phyloP scores from a whole-genome alignment of 148 eudicot species.

The Rhododendron griersonianum region DNA sequence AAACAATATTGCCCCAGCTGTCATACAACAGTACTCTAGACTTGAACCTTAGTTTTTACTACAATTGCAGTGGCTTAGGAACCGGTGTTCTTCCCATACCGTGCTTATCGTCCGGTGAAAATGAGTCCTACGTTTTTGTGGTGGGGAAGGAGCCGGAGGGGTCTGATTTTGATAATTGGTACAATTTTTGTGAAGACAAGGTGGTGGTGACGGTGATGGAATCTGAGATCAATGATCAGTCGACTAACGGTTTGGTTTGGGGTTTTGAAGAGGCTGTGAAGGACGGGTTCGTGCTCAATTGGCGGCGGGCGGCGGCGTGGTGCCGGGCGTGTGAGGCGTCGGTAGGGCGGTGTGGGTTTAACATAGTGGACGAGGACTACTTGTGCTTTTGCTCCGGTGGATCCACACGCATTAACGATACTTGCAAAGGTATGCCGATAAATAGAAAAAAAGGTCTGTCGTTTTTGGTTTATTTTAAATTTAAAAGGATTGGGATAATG shows the following conservation, averaged over 20 bases:
- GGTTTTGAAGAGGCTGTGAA: not conserved
- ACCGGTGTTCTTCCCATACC: not conserved
- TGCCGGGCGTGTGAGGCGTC: not conserved
- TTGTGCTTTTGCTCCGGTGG: not conserved
- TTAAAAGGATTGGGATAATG: not conserved
- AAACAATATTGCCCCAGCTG: not conserved
- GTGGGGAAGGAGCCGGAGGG: not conserved
- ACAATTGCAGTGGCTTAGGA: not conserved
- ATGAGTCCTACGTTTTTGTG: not conserved
- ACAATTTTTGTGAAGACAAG: not conserved
- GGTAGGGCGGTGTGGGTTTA: not conserved
- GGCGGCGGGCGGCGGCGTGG: not conserved
- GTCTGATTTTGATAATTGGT: not conserved
- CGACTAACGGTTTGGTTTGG: not conserved
- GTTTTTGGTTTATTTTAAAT: not conserved
- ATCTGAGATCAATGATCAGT: fast-evolving
- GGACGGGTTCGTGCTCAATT: not conserved
- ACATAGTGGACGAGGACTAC: not conserved
- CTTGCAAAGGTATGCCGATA: not conserved
- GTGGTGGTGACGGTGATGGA: not conserved
- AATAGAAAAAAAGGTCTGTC: not conserved
- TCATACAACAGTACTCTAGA: not conserved
- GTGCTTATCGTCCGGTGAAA: not conserved
- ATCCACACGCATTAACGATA: not conserved
- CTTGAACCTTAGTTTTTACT: not conserved